Evolutionary conservation across 1,284 basidiomycete species (phyloP), one percentile per base, ranked within the genome.

Genomic region (Clitocybe nebularis): DNA sequence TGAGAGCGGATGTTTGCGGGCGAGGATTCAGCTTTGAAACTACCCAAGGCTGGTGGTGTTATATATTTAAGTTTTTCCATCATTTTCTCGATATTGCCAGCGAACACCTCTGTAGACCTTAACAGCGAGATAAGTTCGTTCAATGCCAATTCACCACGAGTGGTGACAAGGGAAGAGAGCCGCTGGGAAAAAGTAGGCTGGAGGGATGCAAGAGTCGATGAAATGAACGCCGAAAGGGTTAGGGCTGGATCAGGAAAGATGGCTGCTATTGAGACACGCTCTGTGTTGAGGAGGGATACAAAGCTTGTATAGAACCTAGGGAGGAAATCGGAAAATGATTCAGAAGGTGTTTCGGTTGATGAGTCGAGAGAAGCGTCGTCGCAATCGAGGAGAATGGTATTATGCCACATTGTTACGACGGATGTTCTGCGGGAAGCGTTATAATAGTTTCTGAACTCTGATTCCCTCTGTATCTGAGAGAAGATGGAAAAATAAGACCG

Each of bases 361-460:
- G 54, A 48, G 5, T n/a, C n/a, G 5, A 61, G 45, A 8, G 56
- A 42, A 29, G 58, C 46, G 11, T 62, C 53, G 29, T 72, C 74
- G 40, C 69, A 72, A 48, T 84, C 84, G 1, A 62, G 47, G 25
- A 89, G 58, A 1, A 58, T 56, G 1, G 73, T 72, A 20, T 69
- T 69, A 49, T 77, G 71, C 93, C 93, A 97, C 40, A 75, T 56
- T 11, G 79, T 66, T 30, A 88, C 69, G 9, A 95, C 60, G 4
- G 69, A 55, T 8, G 75, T 69, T 39, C 89, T 72, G 34, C 90
- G 74, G 3, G 88, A 85, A 5, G 88, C 89, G 60, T 93, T 90
- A 68, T 96, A 97, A 60, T 94, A 95, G 56, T 88, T 87, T 49
- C 88, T 77, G 61, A 94, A 97, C 63, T 96, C 93, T 8, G 79